Conservation (phyloP, 352 stramenopile genomes). For the Plasmopara viticola region DNA sequence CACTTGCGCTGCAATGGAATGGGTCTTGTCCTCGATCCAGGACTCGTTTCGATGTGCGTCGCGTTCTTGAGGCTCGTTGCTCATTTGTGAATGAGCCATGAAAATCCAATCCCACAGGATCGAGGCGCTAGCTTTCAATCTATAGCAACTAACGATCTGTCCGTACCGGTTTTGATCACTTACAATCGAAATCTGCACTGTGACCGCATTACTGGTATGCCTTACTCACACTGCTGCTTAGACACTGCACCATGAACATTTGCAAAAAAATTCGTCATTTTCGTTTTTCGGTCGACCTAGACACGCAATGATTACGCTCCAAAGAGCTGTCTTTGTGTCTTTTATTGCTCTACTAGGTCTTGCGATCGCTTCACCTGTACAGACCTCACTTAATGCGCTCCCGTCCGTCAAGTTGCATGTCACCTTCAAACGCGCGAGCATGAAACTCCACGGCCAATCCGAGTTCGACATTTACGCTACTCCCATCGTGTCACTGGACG, state of each 20-base stretch:
- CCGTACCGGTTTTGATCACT: constrained; percentile 4
- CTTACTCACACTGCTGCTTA: constrained; percentile 3
- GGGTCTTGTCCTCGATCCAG: too few relatives aligned
- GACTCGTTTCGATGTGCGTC: too few relatives aligned
- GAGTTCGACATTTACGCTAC: constrained; percentile 32
- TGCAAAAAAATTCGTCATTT: constrained; percentile 17
- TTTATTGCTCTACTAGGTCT: neutral
- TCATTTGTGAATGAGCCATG: too few relatives aligned
- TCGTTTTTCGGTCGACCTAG: constrained; percentile 25
- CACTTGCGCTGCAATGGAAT: too few relatives aligned
- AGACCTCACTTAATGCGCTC: neutral
- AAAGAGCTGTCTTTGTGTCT: neutral
- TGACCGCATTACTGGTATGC: too few relatives aligned
- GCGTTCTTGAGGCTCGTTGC: too few relatives aligned
- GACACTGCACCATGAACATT: constrained; percentile 27
- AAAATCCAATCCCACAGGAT: too few relatives aligned
- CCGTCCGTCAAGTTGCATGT: constrained; percentile 28
- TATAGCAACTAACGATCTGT: too few relatives aligned
- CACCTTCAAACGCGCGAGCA: constrained; percentile 22
- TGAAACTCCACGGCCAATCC: constrained; percentile 26
- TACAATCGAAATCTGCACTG: too few relatives aligned
- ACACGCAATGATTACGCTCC: neutral
- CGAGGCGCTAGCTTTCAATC: too few relatives aligned
- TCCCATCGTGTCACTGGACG: constrained; percentile 12
- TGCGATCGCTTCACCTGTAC: neutral